phyloP scores from a whole-genome alignment of 257 asterid genomes.

The Phtheirospermum japonicum region DNA sequence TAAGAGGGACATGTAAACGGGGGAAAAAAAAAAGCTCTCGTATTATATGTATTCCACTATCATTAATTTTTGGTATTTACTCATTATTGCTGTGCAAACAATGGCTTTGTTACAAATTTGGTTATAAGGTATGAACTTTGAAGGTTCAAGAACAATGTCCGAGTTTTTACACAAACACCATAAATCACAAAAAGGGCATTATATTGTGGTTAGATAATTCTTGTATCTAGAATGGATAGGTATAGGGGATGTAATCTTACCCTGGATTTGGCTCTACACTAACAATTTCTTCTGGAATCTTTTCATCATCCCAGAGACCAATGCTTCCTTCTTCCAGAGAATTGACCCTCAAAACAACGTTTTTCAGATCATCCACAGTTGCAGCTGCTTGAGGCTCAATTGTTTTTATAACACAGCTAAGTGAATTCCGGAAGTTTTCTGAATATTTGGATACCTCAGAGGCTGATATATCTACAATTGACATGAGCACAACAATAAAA shows the following conservation, averaged over 20 bases:
- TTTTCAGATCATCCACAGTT: slow-evolving; percentile 63
- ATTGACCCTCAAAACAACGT: slow-evolving; percentile 62
- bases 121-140: slow-evolving; percentile 14
- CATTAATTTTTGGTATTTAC: neutral
- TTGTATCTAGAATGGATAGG: slow-evolving; percentile 1
- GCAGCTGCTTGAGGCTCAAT: slow-evolving; percentile 85
- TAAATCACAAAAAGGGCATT: slow-evolving; percentile 15
- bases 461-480: slow-evolving; percentile 61
- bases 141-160: neutral
- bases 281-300: slow-evolving; percentile 84
- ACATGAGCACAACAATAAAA: slow-evolving; percentile 22
- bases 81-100: slow-evolving; percentile 1
- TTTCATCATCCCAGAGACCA: slow-evolving; percentile 83
- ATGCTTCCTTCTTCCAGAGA: slow-evolving; percentile 59
- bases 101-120: slow-evolving; percentile 6
- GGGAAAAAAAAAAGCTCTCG: neutral
- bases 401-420: slow-evolving; percentile 80
- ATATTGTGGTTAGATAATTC: slow-evolving; percentile 21
- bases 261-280: slow-evolving; percentile 73
- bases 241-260: slow-evolving; percentile 41
- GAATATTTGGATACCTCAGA: slow-evolving; percentile 82
- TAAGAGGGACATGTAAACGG: too few relatives aligned
- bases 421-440: slow-evolving; percentile 64
- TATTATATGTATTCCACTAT: neutral
- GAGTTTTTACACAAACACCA: slow-evolving; percentile 16